Conservation (phyloP, 768 basidiomycete genomes). For the Daedaleopsis sinensis region DNA sequence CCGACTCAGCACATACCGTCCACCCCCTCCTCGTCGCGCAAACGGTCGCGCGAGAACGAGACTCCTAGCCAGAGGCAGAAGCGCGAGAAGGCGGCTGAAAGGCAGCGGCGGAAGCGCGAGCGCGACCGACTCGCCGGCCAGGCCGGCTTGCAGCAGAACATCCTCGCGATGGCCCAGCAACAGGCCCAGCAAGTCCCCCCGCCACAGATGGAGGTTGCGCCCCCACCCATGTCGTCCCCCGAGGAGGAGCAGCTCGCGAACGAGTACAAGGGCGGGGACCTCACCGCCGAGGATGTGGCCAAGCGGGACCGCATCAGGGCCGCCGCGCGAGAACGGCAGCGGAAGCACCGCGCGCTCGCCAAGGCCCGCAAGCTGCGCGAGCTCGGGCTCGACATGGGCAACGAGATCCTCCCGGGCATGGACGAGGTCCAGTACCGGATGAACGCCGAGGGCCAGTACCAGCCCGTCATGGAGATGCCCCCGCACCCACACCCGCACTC, state of each 20-base stretch:
- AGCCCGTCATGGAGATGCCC: constrained; percentile 36
- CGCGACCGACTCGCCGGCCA: constrained; percentile 53
- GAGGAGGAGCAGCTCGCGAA: constrained; percentile 13
- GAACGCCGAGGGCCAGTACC: constrained; percentile 44
- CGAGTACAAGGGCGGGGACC: constrained; percentile 27
- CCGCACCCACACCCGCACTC: constrained; percentile 24
- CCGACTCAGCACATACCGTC: constrained; percentile 23
- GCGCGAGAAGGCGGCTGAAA: constrained; percentile 85
- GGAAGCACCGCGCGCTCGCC: constrained; percentile 78
- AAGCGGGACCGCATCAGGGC: constrained; percentile 74
- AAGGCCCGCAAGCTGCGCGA: constrained; percentile 83
- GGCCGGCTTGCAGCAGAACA: constrained; percentile 31
- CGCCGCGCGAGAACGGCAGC: constrained; percentile 78
- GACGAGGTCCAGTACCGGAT: constrained; percentile 72
- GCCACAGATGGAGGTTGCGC: constrained; percentile 23
- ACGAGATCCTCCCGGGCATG: constrained; percentile 65
- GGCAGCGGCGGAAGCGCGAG: constrained; percentile 83
- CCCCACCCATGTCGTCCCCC: constrained; percentile 7
- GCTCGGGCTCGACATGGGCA: constrained; percentile 81
- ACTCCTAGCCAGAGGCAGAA: constrained; percentile 73
- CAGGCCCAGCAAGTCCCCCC: constrained; percentile 28
- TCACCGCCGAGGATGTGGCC: constrained; percentile 61
- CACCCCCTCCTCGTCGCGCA: constrained; percentile 40
- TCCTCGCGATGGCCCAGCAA: constrained; percentile 28
- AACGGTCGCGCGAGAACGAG: constrained; percentile 73